Evolutionary conservation across 2,329 filamentous ascomycete species (phyloP), one percentile per base, ranked within the genome.

Genomic region (Fusarium secorum): DNA sequence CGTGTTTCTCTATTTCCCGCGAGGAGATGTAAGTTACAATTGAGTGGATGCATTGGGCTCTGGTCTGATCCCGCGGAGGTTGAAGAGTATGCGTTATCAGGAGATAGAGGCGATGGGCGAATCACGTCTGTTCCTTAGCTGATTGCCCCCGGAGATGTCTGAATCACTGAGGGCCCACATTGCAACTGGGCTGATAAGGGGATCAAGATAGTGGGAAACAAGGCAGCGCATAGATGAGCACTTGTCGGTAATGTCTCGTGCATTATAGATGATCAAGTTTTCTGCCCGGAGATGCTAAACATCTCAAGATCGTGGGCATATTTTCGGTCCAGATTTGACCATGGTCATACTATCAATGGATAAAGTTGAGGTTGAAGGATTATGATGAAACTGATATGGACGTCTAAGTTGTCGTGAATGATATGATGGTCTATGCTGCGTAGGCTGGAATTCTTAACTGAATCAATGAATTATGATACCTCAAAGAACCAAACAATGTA

Each of bases 1-100:
- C 60, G 67, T 66, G 64, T 64, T 73, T 45, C 41, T 66, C 41
- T 60, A n/a, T 68, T 45, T 51, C 30, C 38, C 68, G 75, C 74
- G 75, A 78, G 77, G 77, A 79, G 77, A 79, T 79, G 70, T 71
- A 75, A 71, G 49, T 73, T 72, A 59, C 72, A 55, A 57, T 17
- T 51, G 52, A 60, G 73, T 74, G 74, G 69, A 60, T 70, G 61
- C 64, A 52, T 38, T 45, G 39, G 48, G 45, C 49, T 64, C 58
- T 49, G 45, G 49, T 45, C 60, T 67, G 58, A 67, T 76, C 74
- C 48, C 74, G 74, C 74, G 74, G 74, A 76, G 74, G 74, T 72
- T 63, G 60, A 58, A 46, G 39, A 36, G 51, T 64, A 24, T 44
- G 49, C 56, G 65, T 68, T 74, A 66, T 70, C 73, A 73, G 71